Evolutionary conservation across 164 flowering plant species (phyloP).

Genomic region (Tinospora cordifolia): DNA sequence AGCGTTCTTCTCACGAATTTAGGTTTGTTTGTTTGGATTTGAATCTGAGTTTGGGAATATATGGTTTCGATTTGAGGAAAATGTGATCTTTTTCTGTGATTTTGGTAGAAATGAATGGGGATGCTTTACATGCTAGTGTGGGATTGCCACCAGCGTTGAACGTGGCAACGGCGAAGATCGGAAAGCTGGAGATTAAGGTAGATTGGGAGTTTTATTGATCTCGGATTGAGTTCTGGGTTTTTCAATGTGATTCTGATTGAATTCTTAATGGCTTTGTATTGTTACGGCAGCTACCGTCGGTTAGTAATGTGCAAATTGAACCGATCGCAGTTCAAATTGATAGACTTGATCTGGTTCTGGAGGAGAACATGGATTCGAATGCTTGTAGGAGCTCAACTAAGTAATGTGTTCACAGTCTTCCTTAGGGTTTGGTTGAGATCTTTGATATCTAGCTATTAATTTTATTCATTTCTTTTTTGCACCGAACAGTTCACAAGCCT

Average conservation of each 20-base stretch:
- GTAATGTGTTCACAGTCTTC: constrained; percentile 23
- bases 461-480: constrained; percentile 5
- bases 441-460: not conserved
- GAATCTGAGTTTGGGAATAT: not conserved
- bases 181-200: constrained; percentile 78
- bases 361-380: constrained; percentile 65
- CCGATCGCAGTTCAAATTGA: constrained; percentile 88
- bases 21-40: constrained; percentile 30
- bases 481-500: constrained; percentile 39
- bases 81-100: not conserved
- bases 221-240: not conserved
- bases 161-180: constrained; percentile 77
- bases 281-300: constrained; percentile 61
- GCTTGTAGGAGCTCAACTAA: constrained; percentile 36
- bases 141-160: constrained; percentile 87
- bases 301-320: constrained; percentile 83
- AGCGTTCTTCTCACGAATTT: constrained; percentile 86
- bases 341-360: constrained; percentile 81
- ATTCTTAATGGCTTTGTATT: not conserved
- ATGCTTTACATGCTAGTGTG: constrained; percentile 82
- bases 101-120: constrained; percentile 77
- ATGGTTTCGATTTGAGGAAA: not conserved
- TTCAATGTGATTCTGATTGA: constrained; percentile 9
- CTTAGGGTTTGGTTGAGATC: not conserved
- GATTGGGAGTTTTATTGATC: not conserved